A percentile compares a stretch with the other conserved stretches of the same genome.
Evolutionary conservation across 257 asterid genomes (phyloP).

Genomic region (Fraxinus anomala): DNA sequence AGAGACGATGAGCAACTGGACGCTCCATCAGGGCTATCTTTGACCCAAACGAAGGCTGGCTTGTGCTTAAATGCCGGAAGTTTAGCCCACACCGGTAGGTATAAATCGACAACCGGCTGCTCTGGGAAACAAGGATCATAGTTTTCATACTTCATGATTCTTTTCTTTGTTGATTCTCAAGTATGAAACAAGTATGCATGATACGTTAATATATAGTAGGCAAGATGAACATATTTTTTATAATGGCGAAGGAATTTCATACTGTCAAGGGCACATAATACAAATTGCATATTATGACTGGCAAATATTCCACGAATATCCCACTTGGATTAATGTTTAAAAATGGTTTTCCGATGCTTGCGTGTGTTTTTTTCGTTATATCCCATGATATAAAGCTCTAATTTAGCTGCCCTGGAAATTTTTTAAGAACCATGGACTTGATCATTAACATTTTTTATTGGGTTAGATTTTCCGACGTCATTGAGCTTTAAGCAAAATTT

Average conservation of each 20-base stretch:
- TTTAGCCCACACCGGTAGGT: constrained; percentile 70
- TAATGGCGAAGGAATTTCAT: neutral
- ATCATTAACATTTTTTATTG: neutral
- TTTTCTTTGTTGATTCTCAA: neutral
- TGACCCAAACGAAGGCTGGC: constrained; percentile 72
- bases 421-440: neutral
- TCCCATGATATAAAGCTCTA: constrained; percentile 25
- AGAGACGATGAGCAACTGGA: constrained; percentile 26
- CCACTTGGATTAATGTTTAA: constrained; percentile 23
- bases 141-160: constrained; percentile 50
- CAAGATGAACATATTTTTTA: constrained; percentile 6
- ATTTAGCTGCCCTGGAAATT: neutral
- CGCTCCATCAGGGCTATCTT: constrained; percentile 30
- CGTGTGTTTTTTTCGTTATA: constrained; percentile 32
- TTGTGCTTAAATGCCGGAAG: constrained; percentile 56
- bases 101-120: constrained; percentile 72
- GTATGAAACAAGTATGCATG: neutral
- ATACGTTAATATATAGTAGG: constrained; percentile 13
- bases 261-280: constrained; percentile 9
- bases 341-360: constrained; percentile 18
- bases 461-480: neutral
- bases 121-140: constrained; percentile 69
- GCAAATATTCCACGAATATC: constrained; percentile 49
- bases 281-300: constrained; percentile 16
- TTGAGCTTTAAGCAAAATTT: neutral